Conservation (phyloP, 495 filamentous ascomycete genomes). For the Tetracladium marchalianum region DNA sequence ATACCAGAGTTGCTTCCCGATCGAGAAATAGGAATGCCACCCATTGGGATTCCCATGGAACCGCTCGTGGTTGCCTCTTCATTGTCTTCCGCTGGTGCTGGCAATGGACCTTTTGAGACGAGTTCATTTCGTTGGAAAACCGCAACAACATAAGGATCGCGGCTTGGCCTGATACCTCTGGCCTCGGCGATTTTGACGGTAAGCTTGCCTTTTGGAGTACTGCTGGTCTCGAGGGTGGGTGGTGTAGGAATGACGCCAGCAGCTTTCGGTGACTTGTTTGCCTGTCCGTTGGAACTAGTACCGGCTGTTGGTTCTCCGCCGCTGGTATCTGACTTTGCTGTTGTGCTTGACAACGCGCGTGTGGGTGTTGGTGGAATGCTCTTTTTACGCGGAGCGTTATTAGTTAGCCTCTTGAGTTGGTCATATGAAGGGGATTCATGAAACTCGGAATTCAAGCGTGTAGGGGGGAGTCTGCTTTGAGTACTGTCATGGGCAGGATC, state of each 20-base stretch:
- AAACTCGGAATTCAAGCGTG: conserved; percentile 31
- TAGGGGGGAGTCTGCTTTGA: conserved; percentile 38
- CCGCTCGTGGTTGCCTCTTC: conserved; percentile 27
- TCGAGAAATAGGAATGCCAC: conserved; percentile 51
- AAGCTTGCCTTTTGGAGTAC: conserved; percentile 72
- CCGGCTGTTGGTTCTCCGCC: conserved; percentile 21
- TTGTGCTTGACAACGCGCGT: conserved; percentile 65
- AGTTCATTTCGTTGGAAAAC: conserved; percentile 95
- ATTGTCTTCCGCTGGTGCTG: conserved; percentile 39
- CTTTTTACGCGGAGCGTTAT: conserved; percentile 63
- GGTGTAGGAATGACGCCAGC: conserved; percentile 21
- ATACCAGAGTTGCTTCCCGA: conserved; percentile 66
- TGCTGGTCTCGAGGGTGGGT: conserved; percentile 24
- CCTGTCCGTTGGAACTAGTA: conserved; percentile 9
- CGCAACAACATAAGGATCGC: conserved; percentile 89
- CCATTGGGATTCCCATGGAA: conserved; percentile 26
- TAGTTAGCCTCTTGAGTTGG: conserved; percentile 82
- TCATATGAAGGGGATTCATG: conserved; percentile 46
- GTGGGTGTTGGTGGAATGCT: conserved; percentile 83
- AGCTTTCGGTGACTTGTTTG: conserved; percentile 28
- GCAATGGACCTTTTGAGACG: conserved; percentile 75
- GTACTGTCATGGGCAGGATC: conserved; percentile 44
- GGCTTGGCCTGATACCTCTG: conserved; percentile 67
- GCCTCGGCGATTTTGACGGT: conserved; percentile 81
- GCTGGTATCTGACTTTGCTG: conserved; percentile 27